Conservation (phyloP, 192 early-diverging fungal species). For the Funneliformis geosporum region DNA sequence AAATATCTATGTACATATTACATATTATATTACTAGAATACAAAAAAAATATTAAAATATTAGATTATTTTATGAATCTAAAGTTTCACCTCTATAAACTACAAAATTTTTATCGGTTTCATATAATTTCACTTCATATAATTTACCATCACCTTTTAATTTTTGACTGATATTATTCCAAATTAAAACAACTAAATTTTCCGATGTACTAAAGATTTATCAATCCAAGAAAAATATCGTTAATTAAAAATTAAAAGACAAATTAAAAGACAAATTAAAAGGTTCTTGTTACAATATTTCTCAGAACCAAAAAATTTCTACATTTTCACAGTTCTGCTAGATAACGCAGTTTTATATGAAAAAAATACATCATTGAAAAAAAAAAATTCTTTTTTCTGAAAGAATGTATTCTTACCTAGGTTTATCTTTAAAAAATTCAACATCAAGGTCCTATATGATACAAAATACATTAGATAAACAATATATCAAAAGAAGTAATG, state of each 20-base stretch:
- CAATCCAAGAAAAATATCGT: neutral
- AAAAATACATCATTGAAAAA: neutral
- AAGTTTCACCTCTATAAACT: constrained; percentile 64
- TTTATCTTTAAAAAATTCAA: constrained; percentile 68
- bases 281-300: neutral
- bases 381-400: neutral
- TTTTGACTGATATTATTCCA: neutral
- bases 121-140: constrained; percentile 62
- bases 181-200: neutral
- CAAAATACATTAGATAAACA: neutral
- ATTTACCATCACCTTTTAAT: neutral
- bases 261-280: neutral
- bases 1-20: no score
- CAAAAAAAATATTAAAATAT: no score
- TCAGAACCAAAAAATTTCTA: neutral
- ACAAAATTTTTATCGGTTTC: constrained; percentile 74
- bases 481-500: neutral
- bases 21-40: no score
- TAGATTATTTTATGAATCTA: neutral
- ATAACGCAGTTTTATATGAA: neutral
- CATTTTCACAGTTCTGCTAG: neutral
- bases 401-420: constrained; percentile 51
- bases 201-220: neutral
- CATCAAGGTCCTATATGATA: constrained; percentile 72
- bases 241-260: neutral